Base-by-base conservation (phyloP, 768 basidiomycete genomes). In the Mycena rosella region DNA sequence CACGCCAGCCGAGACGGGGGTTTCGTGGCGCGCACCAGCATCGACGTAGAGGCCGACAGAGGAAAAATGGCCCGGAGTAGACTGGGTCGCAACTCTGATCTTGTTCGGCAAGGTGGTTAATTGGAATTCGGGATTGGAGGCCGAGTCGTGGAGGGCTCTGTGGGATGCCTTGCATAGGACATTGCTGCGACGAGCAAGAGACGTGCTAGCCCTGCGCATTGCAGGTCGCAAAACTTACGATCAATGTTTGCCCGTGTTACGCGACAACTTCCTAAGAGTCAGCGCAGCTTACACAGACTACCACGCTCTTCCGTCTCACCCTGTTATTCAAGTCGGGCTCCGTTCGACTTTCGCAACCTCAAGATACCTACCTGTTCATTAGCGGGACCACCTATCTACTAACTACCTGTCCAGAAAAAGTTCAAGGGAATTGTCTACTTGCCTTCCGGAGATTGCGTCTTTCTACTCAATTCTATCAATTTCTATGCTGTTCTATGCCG, bases 31-130 rank as follows among this genome's bases (percentile, higher is more conserved):
- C 30, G 94, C 90, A 27, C 98, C 98, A 2, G 95, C 96, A 77
- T 98, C 96, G 72, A 99, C 86, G 74, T 96, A 98, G 44, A 99
- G 87, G 4, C 97, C 98, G 0, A 97, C 87, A 0, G 96, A 92
- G 38, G 96, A 93, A 78, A 99, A 98, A 82, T 99, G 96, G 20
- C 96, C 95, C 0, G 96, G 96, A 5, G 93, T 92, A 2, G 87
- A 84, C 79, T 98, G 95, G 10, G 96, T 98, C 18, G 95, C 96
- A 45, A 99, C 94, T 65, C 96, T 85, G 49, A 99, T 87, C 78
- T 92, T 95, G 82, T 98, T 98, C 7, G 95, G 90, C 0, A 99
- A 85, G 0, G 94, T 96, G 0, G 97, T 96, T 34, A 97, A 85
- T 70, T 87, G 85, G 27, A 83, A 5, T 83, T 63, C 13, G 82